These are phyloP conservation scores for Didymella exigua DNA, from an alignment of 2,329 filamentous ascomycete genomes.

Conservation along the genomic window DNA sequence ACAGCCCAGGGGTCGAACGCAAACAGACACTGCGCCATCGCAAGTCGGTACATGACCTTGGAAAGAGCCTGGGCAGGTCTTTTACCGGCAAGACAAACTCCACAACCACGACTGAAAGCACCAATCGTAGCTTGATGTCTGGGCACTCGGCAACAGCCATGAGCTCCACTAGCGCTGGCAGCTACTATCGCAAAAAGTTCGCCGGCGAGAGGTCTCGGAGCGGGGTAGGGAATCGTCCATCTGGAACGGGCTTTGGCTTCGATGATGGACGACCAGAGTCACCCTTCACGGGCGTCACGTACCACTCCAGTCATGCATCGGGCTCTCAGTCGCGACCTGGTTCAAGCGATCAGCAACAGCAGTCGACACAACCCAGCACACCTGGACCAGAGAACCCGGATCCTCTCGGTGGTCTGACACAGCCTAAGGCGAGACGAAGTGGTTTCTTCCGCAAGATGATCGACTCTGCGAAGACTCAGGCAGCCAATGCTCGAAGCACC, in stretches of 20 bases:
- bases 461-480: conserved; percentile 90
- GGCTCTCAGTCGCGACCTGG: conserved; percentile 54
- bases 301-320: conserved; percentile 81
- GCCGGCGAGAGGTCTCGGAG: conserved; percentile 64
- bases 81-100: conserved; percentile 88
- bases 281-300: conserved; percentile 77
- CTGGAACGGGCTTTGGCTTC: conserved; percentile 45
- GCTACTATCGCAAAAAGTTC: conserved; percentile 77
- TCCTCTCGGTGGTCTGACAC: conserved; percentile 76
- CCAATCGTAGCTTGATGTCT: conserved; percentile 89
- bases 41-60: conserved; percentile 80
- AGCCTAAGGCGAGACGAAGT: conserved; percentile 77
- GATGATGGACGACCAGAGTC: conserved; percentile 56
- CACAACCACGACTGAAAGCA: conserved; percentile 71
- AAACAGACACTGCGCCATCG: conserved; percentile 59
- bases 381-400: conserved; percentile 66
- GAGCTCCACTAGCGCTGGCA: conserved; percentile 94
- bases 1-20: conserved; percentile 34
- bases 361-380: conserved; percentile 57
- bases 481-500: conserved; percentile 85
- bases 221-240: conserved; percentile 60
- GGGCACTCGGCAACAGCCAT: conserved; percentile 87
- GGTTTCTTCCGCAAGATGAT: conserved; percentile 97
- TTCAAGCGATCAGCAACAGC: conserved; percentile 52
- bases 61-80: conserved; percentile 73